Conservation (phyloP, 805 yeast species). For the Yamadazyma philogaea region DNA sequence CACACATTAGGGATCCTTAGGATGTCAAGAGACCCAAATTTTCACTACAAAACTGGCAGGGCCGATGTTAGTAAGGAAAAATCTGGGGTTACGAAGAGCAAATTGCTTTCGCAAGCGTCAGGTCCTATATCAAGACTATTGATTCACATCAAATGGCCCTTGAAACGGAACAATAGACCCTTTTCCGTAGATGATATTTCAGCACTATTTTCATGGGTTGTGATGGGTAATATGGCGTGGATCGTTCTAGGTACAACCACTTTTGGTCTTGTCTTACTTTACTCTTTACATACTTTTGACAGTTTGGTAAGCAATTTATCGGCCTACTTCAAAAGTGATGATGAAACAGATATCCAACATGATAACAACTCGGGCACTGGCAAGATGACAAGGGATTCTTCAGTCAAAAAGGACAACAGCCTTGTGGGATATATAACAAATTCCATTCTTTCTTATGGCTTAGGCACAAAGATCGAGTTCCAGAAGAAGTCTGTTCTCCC, state of each 20-base stretch:
- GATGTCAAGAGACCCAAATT: not conserved
- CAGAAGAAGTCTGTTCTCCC: slow-evolving; percentile 39
- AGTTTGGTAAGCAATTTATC: slow-evolving; percentile 21
- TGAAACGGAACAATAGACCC: slow-evolving; percentile 47
- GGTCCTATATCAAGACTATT: slow-evolving; percentile 29
- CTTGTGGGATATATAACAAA: slow-evolving; percentile 33
- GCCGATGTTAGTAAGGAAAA: slow-evolving; percentile 1
- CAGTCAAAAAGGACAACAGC: slow-evolving; percentile 20
- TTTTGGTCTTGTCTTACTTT: slow-evolving; percentile 46
- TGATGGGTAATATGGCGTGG: slow-evolving; percentile 58
- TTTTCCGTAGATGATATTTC: slow-evolving; percentile 50
- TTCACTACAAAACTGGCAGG: not conserved
- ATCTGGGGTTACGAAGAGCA: slow-evolving; percentile 18
- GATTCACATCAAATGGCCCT: slow-evolving; percentile 46
- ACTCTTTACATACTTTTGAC: slow-evolving; percentile 39
- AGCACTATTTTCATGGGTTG: slow-evolving; percentile 54
- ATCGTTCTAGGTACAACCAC: slow-evolving; percentile 57
- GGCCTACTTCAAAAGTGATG: slow-evolving; percentile 18
- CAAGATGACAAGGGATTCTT: not conserved
- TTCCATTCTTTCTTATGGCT: slow-evolving; percentile 36
- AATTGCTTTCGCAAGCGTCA: slow-evolving; percentile 29
- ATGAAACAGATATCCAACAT: not conserved
- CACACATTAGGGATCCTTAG: not conserved
- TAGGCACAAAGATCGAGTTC: slow-evolving; percentile 36
- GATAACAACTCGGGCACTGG: not conserved